Evolutionary conservation across 2,329 filamentous ascomycete genomes (phyloP), one percentile per base, ranked within the genome.

Genomic region (Thermothelomyces thermophilus): DNA sequence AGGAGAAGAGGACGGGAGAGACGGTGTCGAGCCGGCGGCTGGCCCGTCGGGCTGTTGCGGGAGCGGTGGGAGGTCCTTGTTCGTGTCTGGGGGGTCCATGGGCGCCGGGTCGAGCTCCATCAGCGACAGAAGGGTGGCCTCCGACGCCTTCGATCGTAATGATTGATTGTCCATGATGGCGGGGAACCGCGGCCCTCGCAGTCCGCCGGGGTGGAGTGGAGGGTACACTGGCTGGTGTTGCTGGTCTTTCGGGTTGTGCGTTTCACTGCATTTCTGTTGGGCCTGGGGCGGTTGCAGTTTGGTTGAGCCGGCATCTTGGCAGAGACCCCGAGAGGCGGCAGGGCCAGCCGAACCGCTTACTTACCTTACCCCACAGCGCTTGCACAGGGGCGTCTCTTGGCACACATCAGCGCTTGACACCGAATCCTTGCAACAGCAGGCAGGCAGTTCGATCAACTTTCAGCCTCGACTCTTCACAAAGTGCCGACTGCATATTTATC

Each of bases 21-120:
- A 62, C 16, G 60, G 58, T 17, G 56, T 56, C 34, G 67, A 64
- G 48, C 59, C 60, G 10, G 46, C 47, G 28, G 36, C 24, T 0
- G 51, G 20, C 16, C 28, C 45, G 14, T 66, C 65, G n/a, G 60
- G 58, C 14, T 72, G 68, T 8, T 68, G 64, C 3, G 66, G 66
- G 28, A 71, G 63, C 48, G 66, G 63, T 24, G 64, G 65, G 30
- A 71, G 64, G 19, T 72, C 77, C 49, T 76, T 73, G 52, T 82
- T 75, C 41, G 67, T 59, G 51, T 68, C 62, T 1, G 71, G 67
- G 33, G 68, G 68, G 22, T 78, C 85, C 37, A 95, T 87, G 0
- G 90, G 90, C 19, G 83, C 82, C 3, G 90, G 90, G 46, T 95
- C 90, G 54, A 96, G 73, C 63, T 91, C 82, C 45, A 84, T 76